These are phyloP conservation scores for Paecilomyces niveus DNA, from an alignment of 2,329 filamentous ascomycete genomes.

Conservation along the genomic window DNA sequence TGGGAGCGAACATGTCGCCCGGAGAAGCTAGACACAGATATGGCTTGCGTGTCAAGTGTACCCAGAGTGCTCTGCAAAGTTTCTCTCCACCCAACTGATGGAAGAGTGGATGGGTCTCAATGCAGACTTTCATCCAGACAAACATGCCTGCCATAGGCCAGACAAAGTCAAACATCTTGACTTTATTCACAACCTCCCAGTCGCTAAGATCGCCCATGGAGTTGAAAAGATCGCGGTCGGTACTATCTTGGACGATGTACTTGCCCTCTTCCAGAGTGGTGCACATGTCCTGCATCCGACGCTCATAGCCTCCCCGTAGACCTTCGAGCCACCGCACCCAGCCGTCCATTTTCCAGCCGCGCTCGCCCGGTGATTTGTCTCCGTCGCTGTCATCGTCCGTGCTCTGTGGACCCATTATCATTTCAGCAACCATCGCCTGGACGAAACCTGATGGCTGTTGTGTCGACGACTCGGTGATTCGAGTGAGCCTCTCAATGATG, in stretches of 20 bases:
- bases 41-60: slow-evolving; percentile 62
- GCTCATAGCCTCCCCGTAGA: slow-evolving; percentile 74
- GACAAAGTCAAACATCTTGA: slow-evolving; percentile 64
- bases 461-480: slow-evolving; percentile 70
- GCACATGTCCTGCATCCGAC: slow-evolving; percentile 77
- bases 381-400: slow-evolving; percentile 37
- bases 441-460: slow-evolving; percentile 87
- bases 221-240: slow-evolving; percentile 18
- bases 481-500: slow-evolving; percentile 64
- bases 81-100: slow-evolving; percentile 45
- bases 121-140: slow-evolving; percentile 69
- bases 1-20: slow-evolving; percentile 67
- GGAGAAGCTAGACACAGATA: slow-evolving; percentile 64
- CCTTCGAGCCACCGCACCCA: slow-evolving; percentile 91
- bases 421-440: slow-evolving; percentile 70
- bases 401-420: slow-evolving; percentile 65
- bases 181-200: slow-evolving; percentile 71
- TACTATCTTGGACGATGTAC: slow-evolving; percentile 53
- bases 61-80: slow-evolving; percentile 61
- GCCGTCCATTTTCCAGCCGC: slow-evolving; percentile 71
- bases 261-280: slow-evolving; percentile 62
- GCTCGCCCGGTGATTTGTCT: slow-evolving; percentile 44
- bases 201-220: slow-evolving; percentile 46
- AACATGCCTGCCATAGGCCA: slow-evolving; percentile 91
- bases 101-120: slow-evolving; percentile 66